phyloP scores from a whole-genome alignment of 331 rosid species.

The Saraca asoca region DNA sequence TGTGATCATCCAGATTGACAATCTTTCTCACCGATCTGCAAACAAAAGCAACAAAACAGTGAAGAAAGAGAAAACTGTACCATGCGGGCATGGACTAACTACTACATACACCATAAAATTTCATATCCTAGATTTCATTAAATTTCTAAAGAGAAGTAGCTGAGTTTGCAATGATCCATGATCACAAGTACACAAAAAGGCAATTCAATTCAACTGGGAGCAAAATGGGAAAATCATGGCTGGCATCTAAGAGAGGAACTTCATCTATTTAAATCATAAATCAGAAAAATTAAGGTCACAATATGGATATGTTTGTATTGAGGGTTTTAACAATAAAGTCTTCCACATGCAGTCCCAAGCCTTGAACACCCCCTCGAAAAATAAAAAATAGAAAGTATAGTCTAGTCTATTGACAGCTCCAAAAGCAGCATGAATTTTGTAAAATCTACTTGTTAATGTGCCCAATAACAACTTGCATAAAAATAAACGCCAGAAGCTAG shows the following conservation, averaged over 20 bases:
- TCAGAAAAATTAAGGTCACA: background rate
- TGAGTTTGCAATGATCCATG: background rate
- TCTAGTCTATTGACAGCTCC: background rate
- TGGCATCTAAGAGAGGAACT: background rate
- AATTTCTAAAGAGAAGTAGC: background rate
- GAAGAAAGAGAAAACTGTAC: background rate
- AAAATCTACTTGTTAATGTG: background rate
- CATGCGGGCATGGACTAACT: background rate
- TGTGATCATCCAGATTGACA: conserved; percentile 63
- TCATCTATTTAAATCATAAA: conserved; percentile 7
- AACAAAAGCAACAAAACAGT: conserved; percentile 3
- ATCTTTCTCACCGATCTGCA: conserved; percentile 65
- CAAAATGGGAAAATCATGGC: background rate
- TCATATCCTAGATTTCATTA: conserved; percentile 1
- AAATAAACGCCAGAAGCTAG: background rate
- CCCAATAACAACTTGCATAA: background rate
- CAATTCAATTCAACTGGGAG: no score
- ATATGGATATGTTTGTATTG: background rate
- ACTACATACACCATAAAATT: background rate
- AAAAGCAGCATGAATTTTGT: background rate
- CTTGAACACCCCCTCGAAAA: no score
- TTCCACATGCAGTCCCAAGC: no score
- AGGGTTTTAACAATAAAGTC: background rate
- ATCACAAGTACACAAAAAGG: no score
- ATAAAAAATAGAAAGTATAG: background rate